Percentiles rank a stretch among this genome's conserved stretches.
phyloP scores from a whole-genome alignment of 2,329 filamentous ascomycete genomes.

The Dactylellina sp. region DNA sequence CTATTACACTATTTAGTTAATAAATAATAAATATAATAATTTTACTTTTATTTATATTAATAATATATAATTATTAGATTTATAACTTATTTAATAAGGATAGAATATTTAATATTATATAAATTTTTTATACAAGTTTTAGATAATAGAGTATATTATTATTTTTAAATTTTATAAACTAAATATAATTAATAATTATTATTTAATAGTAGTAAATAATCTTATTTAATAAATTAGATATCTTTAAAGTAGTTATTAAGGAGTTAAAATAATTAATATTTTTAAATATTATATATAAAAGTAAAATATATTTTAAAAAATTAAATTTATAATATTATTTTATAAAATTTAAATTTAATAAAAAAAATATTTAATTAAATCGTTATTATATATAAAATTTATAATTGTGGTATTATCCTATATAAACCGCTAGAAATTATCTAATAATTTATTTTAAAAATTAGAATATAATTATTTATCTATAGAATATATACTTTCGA shows the following conservation, averaged over 20 bases:
- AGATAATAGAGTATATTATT: not conserved
- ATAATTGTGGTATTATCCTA: not conserved
- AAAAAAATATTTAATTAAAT: constrained; percentile 1
- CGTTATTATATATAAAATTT: not conserved
- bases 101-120: not conserved
- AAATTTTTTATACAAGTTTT: not conserved
- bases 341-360: not conserved
- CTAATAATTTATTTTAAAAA: not conserved
- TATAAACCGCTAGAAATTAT: not conserved
- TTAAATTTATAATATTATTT: not conserved
- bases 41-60: constrained; percentile 10
- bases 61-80: not conserved
- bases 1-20: constrained; percentile 7
- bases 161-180: not conserved
- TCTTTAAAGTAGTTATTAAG: not conserved
- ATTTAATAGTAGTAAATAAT: constrained; percentile 20
- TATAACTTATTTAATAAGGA: constrained; percentile 7
- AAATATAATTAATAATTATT: constrained; percentile 11
- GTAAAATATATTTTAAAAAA: constrained; percentile 4
- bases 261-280: not conserved
- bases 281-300: constrained; percentile 1
- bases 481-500: not conserved
- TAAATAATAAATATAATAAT: constrained; percentile 1
- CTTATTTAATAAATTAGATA: not conserved
- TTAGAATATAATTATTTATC: not conserved